Conservation (phyloP, 345 rosid species). For the Arabis alpina region DNA sequence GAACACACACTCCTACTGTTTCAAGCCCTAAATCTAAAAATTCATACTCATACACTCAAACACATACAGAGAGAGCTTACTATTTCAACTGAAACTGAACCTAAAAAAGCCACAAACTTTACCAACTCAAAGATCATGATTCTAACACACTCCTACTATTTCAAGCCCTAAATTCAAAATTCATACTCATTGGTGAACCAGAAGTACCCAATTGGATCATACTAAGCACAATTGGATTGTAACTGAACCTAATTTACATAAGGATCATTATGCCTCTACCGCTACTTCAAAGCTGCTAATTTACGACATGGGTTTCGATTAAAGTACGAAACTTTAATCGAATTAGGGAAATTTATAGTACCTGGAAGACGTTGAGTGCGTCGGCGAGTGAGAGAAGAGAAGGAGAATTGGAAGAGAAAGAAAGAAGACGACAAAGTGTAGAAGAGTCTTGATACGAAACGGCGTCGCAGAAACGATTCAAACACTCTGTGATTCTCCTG, state of each 20-base stretch:
- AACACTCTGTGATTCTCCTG: conserved; percentile 80
- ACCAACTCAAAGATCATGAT: conserved; percentile 4
- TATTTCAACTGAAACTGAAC: conserved; percentile 5
- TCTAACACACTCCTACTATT: not conserved
- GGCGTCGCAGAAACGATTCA: conserved; percentile 74
- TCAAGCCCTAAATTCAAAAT: conserved; percentile 17
- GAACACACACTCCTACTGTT: not conserved
- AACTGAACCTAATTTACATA: conserved; percentile 19
- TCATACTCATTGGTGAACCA: conserved; percentile 2
- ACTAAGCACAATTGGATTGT: conserved; percentile 13
- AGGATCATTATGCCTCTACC: not conserved
- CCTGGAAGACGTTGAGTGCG: conserved; percentile 75
- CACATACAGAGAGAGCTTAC: conserved; percentile 9
- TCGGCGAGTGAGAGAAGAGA: conserved; percentile 80
- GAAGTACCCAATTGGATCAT: not conserved
- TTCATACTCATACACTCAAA: conserved; percentile 2
- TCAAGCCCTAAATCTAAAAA: conserved; percentile 21
- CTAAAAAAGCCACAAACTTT: conserved; percentile 32
- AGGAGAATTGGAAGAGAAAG: conserved; percentile 69
- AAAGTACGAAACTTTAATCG: not conserved
- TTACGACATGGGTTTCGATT: conserved; percentile 27
- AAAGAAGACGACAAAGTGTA: conserved; percentile 66
- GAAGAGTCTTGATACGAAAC: conserved; percentile 70
- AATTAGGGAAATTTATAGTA: not conserved
- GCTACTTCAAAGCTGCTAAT: conserved; percentile 11